Conservation (phyloP, 2,329 filamentous ascomycete genomes). For the Botryotinia convoluta region DNA sequence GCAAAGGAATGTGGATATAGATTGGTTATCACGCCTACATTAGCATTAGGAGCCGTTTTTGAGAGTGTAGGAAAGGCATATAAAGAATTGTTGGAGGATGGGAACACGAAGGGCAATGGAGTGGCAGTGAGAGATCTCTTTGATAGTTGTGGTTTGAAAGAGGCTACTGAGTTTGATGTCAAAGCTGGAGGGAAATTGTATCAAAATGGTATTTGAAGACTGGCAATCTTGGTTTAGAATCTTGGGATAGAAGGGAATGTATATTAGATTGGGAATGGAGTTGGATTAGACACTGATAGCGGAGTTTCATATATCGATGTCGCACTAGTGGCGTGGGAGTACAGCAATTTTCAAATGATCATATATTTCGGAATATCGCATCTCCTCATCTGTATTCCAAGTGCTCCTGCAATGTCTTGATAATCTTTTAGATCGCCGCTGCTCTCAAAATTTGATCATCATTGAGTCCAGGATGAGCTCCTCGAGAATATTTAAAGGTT, state of each 20-base stretch:
- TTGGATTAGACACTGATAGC: not conserved
- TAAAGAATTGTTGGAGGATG: not conserved
- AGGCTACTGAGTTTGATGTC: not conserved
- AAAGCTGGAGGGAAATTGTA: not conserved
- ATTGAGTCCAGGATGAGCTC: not conserved
- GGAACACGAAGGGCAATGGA: not conserved
- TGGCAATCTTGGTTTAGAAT: not conserved
- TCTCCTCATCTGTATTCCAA: not conserved
- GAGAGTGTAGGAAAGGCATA: not conserved
- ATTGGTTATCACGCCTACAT: conserved; percentile 55
- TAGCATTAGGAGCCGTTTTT: not conserved
- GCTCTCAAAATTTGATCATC: not conserved
- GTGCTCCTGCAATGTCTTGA: fast-evolving
- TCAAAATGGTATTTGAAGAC: not conserved
- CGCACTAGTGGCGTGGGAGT: not conserved
- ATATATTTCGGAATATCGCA: not conserved
- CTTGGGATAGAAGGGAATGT: not conserved
- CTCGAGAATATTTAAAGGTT: not conserved
- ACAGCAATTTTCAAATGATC: not conserved
- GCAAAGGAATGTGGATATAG: conserved; percentile 55
- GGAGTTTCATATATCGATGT: not conserved
- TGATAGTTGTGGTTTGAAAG: conserved; percentile 11
- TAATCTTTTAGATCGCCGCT: not conserved
- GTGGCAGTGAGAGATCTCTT: not conserved
- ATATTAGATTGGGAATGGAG: not conserved